Evolutionary conservation across 2,329 filamentous ascomycete species (phyloP), one percentile per base, ranked within the genome.

Genomic region (Nemania diffusa): DNA sequence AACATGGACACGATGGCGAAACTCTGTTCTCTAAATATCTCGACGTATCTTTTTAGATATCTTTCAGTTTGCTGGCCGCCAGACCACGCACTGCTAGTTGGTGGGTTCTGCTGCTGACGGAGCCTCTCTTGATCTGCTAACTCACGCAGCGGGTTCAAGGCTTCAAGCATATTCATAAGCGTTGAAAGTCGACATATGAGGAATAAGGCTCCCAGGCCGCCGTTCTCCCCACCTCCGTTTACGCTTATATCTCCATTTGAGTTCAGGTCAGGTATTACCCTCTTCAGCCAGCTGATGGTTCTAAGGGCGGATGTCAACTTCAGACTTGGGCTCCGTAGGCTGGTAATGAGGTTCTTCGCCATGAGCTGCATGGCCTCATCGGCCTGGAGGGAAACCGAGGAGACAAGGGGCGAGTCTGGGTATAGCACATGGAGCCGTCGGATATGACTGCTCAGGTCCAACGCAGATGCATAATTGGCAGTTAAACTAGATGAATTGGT

Each of bases 1-100:
- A 97, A 97, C 86, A 98, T 93, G 65, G 93, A 97, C 29, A 98
- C 89, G 67, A 98, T 97, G 50, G 91, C 92, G 78, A 99, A 99
- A 77, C 93, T 97, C 79, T 99, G 96, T 80, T 99, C 96, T 59
- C 96, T 91, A 78, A 98, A 98, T 29, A 99, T 94, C 78, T 99
- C 96, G 74, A 99, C 92, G 79, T 97, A 99, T 55, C 94, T 88
- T 79, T 98, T 99, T 50, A 99, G 82, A 75, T 94, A 99, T 58
- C 94, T 88, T 79, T 98, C 96, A 0, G 94, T 97, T 78, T 98
- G 96, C 75, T 97, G 94, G 0, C 95, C 95, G 0, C 88, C 88
- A 2, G 86, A 88, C 87, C 86, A 91, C 40, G 79, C 77, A 46
- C 78, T 78, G 8, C 79, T 79, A 24, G 77, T 76, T 5, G 79